Evolutionary conservation across 2,329 filamentous ascomycete species (phyloP), one percentile per base, ranked within the genome.

Genomic region (Dothiorella sarmentorum): DNA sequence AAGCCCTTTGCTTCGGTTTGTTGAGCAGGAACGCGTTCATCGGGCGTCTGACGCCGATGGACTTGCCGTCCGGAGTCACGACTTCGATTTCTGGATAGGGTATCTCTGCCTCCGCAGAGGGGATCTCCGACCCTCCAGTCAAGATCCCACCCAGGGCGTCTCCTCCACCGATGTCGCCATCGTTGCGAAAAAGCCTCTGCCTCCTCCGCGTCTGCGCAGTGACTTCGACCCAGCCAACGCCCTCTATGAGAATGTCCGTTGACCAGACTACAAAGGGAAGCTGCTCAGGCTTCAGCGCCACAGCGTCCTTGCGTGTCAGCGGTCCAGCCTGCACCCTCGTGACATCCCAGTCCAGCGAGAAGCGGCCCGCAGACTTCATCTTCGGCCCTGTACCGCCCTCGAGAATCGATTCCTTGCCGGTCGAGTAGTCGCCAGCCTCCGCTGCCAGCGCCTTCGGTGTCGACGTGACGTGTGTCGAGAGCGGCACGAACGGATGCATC

Each of bases 151-250:
- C 15, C 80, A 83, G 52, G 85, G 67, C 69, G 0, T 61, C 47
- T 0, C 7, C 29, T 7, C 15, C 22, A n/a, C 17, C 42, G 3
- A 22, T 20, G 4, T 37, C 56, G 6, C 24, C 26, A 17, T 45
- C 27, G 15, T 51, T 53, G 18, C 62, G 60, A n/a, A 24, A 24
- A 7, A 55, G 37, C 17, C n/a, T 22, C 20, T 33, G 29, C n/a
- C n/a, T 22, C 10, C 67, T 68, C 1, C 93, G 84, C 9, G 95
- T 84, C 74, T 99, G 93, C 3, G 87, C 87, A 0, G 86, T 86
- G 38, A 99, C 73, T 73, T 99, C 94, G 2, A 99, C 82, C 89
- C 95, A 99, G 7, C 94, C 94, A 24, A 91, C 87, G 2, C 94
- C 91, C 71, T 97, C 93, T 51, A 99, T 85, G 13, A 99, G 77